Base-by-base conservation (phyloP, 2,329 filamentous ascomycete species). In the Thelonectria blattea region DNA sequence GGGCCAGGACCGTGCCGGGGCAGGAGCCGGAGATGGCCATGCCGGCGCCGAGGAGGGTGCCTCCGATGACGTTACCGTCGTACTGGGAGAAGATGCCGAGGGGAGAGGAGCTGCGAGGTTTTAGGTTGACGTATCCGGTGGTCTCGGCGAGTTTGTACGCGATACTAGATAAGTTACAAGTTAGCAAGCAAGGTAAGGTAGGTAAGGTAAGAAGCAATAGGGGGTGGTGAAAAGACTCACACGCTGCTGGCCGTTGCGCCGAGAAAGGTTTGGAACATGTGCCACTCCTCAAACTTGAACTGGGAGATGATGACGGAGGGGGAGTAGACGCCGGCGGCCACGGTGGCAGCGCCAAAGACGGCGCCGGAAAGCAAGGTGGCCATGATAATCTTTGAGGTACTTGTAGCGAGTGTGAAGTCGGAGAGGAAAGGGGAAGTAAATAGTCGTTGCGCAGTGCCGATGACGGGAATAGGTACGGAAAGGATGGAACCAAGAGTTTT, bases 21-120 rank as follows among this genome's bases (percentile, higher is more conserved):
- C 88, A 90, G 0, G 87, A 83, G 9, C 87, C 87, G 0, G 87
- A 83, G 15, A 90, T 75, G 6, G 85, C 81, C 87, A 91, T 89
- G 56, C 88, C 88, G n/a, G 82, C 72, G 37, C 88, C 88, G 24
- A 89, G 80, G 3, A 90, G 74, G 15, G 79, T 69, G 5, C 88
- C 88, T 56, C 88, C 88, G 64, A 89, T 65, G 48, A 90, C 73
- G 71, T 91, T 91, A 57, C 86, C 88, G 67, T 89, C 87, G 67
- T 86, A 87, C 17, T 74, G 70, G 9, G 77, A 76, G 65, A 87
- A 81, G 67, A 87, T 75, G 53, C 80, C 82, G 24, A 87, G 70
- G 6, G 81, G 78, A 1, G 85, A 83, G 34, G 81, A 81, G 58
- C 76, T 73, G 10, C 85, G 83, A 0, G 84, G 82, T 2, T 74